These are phyloP conservation scores for Geopyxis carbonaria DNA, from an alignment of 495 filamentous ascomycete species.

Conservation along the genomic window DNA sequence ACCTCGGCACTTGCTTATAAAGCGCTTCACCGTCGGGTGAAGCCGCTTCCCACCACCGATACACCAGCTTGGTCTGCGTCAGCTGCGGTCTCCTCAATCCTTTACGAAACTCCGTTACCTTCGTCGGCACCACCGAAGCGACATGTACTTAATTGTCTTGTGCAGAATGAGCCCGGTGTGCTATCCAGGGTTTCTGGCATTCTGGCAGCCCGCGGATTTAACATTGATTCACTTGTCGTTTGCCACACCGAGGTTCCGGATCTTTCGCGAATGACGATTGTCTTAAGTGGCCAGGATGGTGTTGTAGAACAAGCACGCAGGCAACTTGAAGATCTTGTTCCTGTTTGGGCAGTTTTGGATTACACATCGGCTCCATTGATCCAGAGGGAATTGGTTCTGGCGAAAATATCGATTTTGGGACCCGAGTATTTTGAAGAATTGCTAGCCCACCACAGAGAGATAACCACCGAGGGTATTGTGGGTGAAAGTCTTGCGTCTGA, in stretches of 20 bases:
- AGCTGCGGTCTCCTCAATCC: constrained; percentile 88
- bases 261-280: constrained; percentile 95
- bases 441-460: constrained; percentile 74
- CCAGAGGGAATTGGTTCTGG: constrained; percentile 87
- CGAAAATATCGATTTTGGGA: constrained; percentile 86
- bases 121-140: constrained; percentile 73
- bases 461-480: constrained; percentile 31
- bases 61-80: constrained; percentile 81
- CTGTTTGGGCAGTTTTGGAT: constrained; percentile 95
- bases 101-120: constrained; percentile 89
- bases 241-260: constrained; percentile 98
- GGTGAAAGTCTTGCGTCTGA: constrained; percentile 27
- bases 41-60: constrained; percentile 60
- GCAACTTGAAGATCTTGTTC: constrained; percentile 90
- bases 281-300: constrained; percentile 85
- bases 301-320: constrained; percentile 94
- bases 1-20: constrained; percentile 95
- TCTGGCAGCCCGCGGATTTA: constrained; percentile 89
- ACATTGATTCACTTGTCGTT: constrained; percentile 95
- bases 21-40: constrained; percentile 76
- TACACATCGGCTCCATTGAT: constrained; percentile 88
- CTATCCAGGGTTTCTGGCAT: constrained; percentile 93
- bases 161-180: constrained; percentile 97
- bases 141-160: constrained; percentile 91
- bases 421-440: constrained; percentile 97